These are phyloP conservation scores for Colletotrichum gigasporum DNA, from an alignment of 2,329 filamentous ascomycete species.

Conservation along the genomic window DNA sequence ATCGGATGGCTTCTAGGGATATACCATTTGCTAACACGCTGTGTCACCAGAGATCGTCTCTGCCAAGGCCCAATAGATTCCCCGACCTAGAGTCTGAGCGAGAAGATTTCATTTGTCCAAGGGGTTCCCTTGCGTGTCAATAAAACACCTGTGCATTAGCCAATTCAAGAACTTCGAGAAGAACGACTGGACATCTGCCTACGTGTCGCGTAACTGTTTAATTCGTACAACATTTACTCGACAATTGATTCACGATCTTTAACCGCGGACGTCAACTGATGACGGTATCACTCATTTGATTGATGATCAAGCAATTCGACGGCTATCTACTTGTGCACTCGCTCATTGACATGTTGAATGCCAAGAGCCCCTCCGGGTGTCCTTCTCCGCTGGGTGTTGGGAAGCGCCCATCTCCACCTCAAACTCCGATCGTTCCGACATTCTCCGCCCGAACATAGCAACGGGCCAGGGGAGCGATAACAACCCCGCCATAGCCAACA, in stretches of 20 bases:
- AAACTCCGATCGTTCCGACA: conserved; percentile 21
- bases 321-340: not conserved
- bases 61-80: conserved; percentile 70
- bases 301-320: not conserved
- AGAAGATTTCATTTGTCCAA: conserved; percentile 61
- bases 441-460: conserved; percentile 23
- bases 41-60: conserved; percentile 64
- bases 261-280: not conserved
- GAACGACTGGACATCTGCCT: conserved; percentile 6
- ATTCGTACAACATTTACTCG: conserved; percentile 9
- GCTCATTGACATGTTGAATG: conserved; percentile 9
- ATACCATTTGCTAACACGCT: conserved; percentile 43
- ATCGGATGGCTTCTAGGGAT: not conserved
- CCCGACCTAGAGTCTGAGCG: conserved; percentile 36
- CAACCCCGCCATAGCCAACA: not conserved
- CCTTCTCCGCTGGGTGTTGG: too few species aligned
- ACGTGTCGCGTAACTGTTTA: conserved; percentile 24
- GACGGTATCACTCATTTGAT: not conserved
- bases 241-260: not conserved
- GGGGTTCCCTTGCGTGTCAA: conserved; percentile 56
- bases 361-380: not conserved
- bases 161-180: conserved; percentile 49
- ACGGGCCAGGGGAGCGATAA: not conserved
- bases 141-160: conserved; percentile 72
- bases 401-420: conserved; percentile 2